A percentile compares a stretch with the other conserved stretches of the same genome.
phyloP scores from a whole-genome alignment of 2,329 filamentous ascomycete genomes.

The Colletotrichum melonis region DNA sequence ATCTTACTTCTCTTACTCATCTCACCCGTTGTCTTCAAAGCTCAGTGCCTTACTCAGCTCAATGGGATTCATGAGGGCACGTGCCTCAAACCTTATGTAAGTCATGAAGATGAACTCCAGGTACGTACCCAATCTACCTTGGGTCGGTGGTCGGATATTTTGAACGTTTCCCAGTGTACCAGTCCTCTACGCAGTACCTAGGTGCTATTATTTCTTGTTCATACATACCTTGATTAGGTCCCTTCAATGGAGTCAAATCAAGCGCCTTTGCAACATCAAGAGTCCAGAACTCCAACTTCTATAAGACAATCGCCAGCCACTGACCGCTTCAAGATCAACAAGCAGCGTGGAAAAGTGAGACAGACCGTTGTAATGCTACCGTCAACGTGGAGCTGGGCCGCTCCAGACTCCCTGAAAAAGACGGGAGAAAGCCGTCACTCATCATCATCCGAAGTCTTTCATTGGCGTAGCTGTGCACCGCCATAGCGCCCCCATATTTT shows the following conservation, averaged over 20 bases:
- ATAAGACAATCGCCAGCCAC: background rate
- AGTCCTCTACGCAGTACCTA: too few relatives aligned
- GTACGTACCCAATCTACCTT: background rate
- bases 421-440: background rate
- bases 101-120: background rate
- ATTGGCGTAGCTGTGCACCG: constrained; percentile 22
- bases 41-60: background rate
- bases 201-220: too few relatives aligned
- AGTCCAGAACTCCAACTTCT: background rate
- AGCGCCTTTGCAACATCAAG: background rate
- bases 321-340: background rate
- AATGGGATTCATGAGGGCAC: background rate
- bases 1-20: background rate
- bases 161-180: too few relatives aligned
- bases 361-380: constrained; percentile 18
- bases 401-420: background rate
- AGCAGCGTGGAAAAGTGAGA: constrained; percentile 8
- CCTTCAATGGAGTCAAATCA: background rate
- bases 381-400: background rate
- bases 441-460: background rate
- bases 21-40: background rate
- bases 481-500: constrained; percentile 1
- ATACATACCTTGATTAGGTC: too few relatives aligned
- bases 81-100: background rate
- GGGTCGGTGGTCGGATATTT: too few relatives aligned